Percentiles rank a stretch among this genome's conserved stretches.
Conservation (phyloP, 2,329 filamentous ascomycete genomes). For the Pseudogymnoascus sp. region DNA sequence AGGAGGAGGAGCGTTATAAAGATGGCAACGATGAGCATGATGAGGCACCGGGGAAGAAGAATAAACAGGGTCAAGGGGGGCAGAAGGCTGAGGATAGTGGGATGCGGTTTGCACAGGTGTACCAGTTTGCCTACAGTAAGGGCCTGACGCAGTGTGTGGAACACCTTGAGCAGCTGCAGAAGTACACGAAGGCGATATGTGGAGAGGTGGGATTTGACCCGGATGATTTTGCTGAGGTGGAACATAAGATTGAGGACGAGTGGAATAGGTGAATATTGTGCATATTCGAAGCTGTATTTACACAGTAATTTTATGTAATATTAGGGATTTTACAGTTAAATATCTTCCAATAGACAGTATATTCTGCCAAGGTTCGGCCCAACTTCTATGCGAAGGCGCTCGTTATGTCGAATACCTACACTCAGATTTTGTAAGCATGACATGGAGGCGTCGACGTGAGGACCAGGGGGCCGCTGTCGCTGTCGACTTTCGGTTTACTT, state of each 20-base stretch:
- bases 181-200: slow-evolving; percentile 49
- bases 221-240: not conserved
- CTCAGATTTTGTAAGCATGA: not conserved
- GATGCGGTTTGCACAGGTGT: slow-evolving; percentile 48
- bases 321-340: not conserved
- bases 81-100: slow-evolving; percentile 41
- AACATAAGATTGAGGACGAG: not conserved
- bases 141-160: slow-evolving; percentile 45
- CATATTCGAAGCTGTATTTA: not conserved
- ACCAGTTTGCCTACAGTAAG: slow-evolving; percentile 47
- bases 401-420: not conserved
- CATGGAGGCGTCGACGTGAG: not conserved
- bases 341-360: not conserved
- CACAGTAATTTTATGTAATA: not conserved
- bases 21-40: slow-evolving; percentile 15
- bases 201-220: slow-evolving; percentile 41
- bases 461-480: not conserved
- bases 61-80: slow-evolving; percentile 31
- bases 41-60: slow-evolving; percentile 20
- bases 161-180: slow-evolving; percentile 46
- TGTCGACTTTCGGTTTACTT: not conserved
- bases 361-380: not conserved
- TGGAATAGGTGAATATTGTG: not conserved
- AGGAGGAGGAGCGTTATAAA: slow-evolving; percentile 7
- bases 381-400: not conserved